These are phyloP conservation scores for Bipolaris gigantea DNA, from an alignment of 2,329 filamentous ascomycete genomes.

Conservation along the genomic window DNA sequence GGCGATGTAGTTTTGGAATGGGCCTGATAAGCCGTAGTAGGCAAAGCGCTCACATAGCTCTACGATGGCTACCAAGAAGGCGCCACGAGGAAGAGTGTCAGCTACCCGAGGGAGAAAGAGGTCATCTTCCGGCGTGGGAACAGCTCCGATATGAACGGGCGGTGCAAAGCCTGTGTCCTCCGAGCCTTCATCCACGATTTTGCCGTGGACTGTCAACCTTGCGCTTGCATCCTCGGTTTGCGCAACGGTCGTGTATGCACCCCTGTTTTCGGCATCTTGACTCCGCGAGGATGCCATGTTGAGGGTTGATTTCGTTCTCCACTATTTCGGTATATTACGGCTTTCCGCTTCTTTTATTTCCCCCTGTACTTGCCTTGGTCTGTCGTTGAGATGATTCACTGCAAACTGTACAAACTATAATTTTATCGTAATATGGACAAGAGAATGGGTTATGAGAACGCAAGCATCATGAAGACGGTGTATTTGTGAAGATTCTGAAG, in stretches of 20 bases:
- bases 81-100: constrained; percentile 50
- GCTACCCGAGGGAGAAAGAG: constrained; percentile 40
- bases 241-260: constrained; percentile 38
- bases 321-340: neutral
- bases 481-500: neutral
- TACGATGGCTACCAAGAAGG: constrained; percentile 53
- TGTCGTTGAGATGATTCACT: neutral
- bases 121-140: constrained; percentile 32
- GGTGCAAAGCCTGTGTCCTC: constrained; percentile 2
- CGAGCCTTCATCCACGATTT: constrained; percentile 6
- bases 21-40: constrained; percentile 50
- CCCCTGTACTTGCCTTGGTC: neutral
- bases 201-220: constrained; percentile 21
- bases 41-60: constrained; percentile 55
- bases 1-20: constrained; percentile 55
- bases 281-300: constrained; percentile 30
- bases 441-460: neutral
- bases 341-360: neutral
- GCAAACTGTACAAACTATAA: neutral
- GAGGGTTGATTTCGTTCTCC: neutral
- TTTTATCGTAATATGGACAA: neutral
- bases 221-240: constrained; percentile 31
- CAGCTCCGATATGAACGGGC: constrained; percentile 24
- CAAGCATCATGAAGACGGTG: neutral
- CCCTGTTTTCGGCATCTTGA: constrained; percentile 19